Evolutionary conservation across 176 grass and related monocot genomes (phyloP).

Genomic region (Metroxylon sagu): DNA sequence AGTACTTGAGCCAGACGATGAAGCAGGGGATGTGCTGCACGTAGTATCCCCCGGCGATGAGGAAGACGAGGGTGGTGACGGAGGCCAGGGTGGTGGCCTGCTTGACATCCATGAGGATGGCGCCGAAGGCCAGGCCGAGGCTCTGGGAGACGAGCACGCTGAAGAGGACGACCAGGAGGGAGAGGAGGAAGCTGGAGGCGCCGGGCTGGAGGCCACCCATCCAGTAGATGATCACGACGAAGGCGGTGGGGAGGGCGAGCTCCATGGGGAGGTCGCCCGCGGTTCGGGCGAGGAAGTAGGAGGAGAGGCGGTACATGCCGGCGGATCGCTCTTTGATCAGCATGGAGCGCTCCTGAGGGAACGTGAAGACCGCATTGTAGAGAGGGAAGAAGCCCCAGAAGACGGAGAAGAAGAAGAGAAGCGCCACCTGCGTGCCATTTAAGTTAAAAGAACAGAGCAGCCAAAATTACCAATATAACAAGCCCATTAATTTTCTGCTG

Average conservation of each 20-base stretch:
- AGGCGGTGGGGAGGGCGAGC: slow-evolving; percentile 32
- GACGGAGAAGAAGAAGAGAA: slow-evolving; percentile 30
- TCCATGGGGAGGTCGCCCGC: slow-evolving; percentile 42
- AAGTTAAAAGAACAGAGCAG: too few species aligned
- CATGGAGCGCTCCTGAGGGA: slow-evolving; percentile 40
- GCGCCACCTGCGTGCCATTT: slow-evolving; percentile 13
- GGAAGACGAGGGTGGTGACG: slow-evolving; percentile 27
- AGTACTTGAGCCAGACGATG: slow-evolving; percentile 39
- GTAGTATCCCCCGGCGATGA: slow-evolving; percentile 27
- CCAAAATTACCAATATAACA: background rate
- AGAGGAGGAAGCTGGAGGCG: slow-evolving; percentile 6
- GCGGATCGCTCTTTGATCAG: slow-evolving; percentile 35
- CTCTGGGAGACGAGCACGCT: slow-evolving; percentile 26
- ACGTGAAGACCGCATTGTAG: slow-evolving; percentile 33
- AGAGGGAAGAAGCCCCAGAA: slow-evolving; percentile 35
- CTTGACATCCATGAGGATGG: slow-evolving; percentile 40
- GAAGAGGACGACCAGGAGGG: slow-evolving; percentile 23
- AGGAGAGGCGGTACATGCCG: slow-evolving; percentile 35
- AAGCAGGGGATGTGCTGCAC: slow-evolving; percentile 27
- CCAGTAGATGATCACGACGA: slow-evolving; percentile 35
- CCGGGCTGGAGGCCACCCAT: slow-evolving; percentile 28
- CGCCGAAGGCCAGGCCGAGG: slow-evolving; percentile 32
- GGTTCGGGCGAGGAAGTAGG: slow-evolving; percentile 28
- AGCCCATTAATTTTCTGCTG: too few species aligned
- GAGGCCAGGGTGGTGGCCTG: slow-evolving; percentile 24